Evolutionary conservation across 768 basidiomycete species (phyloP), one percentile per base, ranked within the genome.

Genomic region (Phlebiopsis flavidoalba): DNA sequence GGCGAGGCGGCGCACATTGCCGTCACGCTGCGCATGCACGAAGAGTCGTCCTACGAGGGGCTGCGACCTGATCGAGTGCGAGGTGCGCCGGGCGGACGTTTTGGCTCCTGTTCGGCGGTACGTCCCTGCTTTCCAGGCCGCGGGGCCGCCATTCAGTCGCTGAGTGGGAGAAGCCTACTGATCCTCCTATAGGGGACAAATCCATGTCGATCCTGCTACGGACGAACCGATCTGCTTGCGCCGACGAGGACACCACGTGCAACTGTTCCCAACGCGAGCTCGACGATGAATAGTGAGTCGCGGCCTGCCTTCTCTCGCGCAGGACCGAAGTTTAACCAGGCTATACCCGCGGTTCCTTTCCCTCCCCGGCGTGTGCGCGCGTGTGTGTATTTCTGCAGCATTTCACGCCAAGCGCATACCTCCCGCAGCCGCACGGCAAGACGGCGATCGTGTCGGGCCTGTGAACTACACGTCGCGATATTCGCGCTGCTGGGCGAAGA

Each of bases 101-200:
- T 75, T 95, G 92, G 91, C 76, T 96, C 12, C 80, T 94, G 40
- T 95, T 94, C 68, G 91, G 89, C 71, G 93, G 91, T 90, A 69
- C 53, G 82, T 76, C 24, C 53, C 49, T n/a, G n/a, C n/a, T 46
- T 50, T 57, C 54, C 12, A 53, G 17, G 49, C 19, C 10, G 22
- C 35, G 47, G 22, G 6, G 22, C 10, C 37, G n/a, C 36, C n/a
- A 14, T 11, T 31, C 17, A 21, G 17, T 24, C 54, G 53, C 60
- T 66, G n/a, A 40, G 37, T 35, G 58, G 53, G n/a, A n/a, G n/a
- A 58, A 59, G 53, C 45, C 53, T 59, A 59, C 17, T n/a, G n/a
- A n/a, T n/a, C n/a, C n/a, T 24, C 58, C 55, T 61, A 26, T 69
- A 91, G 91, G 91, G 63, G 94, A 95, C 72, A 93, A 93, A 74